Evolutionary conservation across 164 flowering plant species (phyloP).

Genomic region (Nelumbo lutea): DNA sequence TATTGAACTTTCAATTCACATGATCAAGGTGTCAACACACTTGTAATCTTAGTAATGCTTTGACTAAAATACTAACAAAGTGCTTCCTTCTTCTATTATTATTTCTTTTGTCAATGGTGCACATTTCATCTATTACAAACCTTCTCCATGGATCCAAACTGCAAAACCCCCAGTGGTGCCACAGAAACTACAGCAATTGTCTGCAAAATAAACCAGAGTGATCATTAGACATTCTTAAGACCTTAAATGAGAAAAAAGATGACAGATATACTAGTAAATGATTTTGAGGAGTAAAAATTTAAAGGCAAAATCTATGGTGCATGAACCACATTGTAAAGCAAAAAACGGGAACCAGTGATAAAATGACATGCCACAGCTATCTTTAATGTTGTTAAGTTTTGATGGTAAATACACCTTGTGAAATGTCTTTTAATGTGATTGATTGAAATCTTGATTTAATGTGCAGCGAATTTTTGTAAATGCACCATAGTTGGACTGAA

Average conservation of each 20-base stretch:
- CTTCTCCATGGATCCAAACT: constrained; percentile 79
- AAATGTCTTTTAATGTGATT: no score
- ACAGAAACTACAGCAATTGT: constrained; percentile 70
- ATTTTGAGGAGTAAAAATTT: neutral
- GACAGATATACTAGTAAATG: neutral
- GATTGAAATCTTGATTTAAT: no score
- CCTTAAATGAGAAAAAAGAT: constrained; percentile 9
- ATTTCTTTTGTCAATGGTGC: neutral
- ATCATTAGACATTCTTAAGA: constrained; percentile 7
- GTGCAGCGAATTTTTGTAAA: no score
- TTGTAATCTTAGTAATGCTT: no score
- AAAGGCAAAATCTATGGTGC: neutral
- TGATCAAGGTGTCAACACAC: no score
- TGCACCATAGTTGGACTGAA: no score
- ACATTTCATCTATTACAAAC: constrained; percentile 27
- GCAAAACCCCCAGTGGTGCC: constrained; percentile 57
- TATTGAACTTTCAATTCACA: neutral
- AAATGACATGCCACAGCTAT: no score
- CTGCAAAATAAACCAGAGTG: constrained; percentile 42
- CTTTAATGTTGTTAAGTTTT: no score
- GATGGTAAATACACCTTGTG: no score
- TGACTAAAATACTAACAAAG: no score
- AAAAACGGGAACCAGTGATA: no score
- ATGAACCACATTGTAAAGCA: neutral
- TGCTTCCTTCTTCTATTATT: no score